phyloP scores from a whole-genome alignment of 2,329 filamentous ascomycete genomes.

The Diplodia mutila region DNA sequence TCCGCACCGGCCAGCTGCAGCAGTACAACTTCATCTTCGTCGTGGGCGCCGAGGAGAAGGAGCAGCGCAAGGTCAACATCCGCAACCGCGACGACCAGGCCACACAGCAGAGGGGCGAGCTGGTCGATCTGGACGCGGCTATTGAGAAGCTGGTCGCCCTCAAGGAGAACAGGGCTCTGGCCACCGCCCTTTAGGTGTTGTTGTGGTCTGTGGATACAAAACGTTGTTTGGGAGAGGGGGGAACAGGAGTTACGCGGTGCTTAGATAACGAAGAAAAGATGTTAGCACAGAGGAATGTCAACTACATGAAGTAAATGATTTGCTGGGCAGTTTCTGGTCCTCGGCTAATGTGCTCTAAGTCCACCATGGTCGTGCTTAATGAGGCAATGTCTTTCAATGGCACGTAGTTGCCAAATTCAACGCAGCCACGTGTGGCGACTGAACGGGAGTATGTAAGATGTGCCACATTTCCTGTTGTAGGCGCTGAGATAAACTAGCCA shows the following conservation, averaged over 20 bases:
- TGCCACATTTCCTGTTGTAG: too few relatives aligned
- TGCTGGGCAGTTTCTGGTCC: not conserved
- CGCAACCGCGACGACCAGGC: conserved; percentile 66
- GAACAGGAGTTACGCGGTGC: conserved; percentile 7
- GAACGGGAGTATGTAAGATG: too few relatives aligned
- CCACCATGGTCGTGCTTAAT: too few relatives aligned
- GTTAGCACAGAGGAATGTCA: not conserved
- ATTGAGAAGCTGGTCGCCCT: conserved; percentile 56
- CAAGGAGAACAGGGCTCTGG: conserved; percentile 48
- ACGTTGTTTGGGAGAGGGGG: conserved; percentile 4
- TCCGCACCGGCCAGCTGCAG: conserved; percentile 76
- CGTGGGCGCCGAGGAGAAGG: conserved; percentile 65
- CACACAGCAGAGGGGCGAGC: conserved; percentile 64
- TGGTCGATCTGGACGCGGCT: conserved; percentile 64
- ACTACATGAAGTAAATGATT: conserved; percentile 6
- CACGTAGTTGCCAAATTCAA: too few relatives aligned
- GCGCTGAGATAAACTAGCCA: too few relatives aligned
- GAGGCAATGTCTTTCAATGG: too few relatives aligned
- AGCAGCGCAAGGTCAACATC: conserved; percentile 64
- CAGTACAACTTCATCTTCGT: conserved; percentile 86
- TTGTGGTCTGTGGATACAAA: not conserved
- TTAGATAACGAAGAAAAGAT: conserved; percentile 16
- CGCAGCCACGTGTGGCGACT: too few relatives aligned
- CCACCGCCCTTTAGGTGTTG: conserved; percentile 35
- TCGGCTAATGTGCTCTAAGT: not conserved